These are phyloP conservation scores for Sugiyamaella xylanicola DNA, from an alignment of 1,139 yeast genomes.

Conservation along the genomic window DNA sequence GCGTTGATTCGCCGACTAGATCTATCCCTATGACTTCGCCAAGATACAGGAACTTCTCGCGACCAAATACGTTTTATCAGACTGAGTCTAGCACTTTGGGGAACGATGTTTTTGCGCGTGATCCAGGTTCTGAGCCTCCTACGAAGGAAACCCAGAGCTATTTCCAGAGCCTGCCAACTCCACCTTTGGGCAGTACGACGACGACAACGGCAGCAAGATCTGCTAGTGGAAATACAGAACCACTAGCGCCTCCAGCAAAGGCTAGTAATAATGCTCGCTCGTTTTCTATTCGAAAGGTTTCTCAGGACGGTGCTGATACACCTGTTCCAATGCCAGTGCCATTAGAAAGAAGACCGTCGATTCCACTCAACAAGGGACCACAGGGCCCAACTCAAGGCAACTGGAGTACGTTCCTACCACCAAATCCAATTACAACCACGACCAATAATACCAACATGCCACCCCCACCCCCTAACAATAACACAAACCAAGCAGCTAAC, in stretches of 20 bases:
- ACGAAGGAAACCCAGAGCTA: not conserved
- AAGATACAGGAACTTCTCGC: constrained; percentile 19
- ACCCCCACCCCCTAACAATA: not conserved
- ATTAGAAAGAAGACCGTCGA: not conserved
- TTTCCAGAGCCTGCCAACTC: constrained; percentile 12
- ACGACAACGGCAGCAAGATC: not conserved
- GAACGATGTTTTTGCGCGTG: not conserved
- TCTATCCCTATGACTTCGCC: constrained; percentile 14
- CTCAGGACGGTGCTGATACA: not conserved
- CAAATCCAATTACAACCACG: not conserved
- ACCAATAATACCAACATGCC: not conserved
- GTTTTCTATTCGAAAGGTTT: constrained; percentile 21
- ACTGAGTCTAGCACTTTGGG: constrained; percentile 11
- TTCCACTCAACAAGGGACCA: not conserved
- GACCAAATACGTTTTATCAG: constrained; percentile 22
- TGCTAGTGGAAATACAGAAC: not conserved
- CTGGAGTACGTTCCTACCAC: constrained; percentile 14
- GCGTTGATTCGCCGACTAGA: constrained; percentile 7
- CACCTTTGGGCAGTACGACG: constrained; percentile 6
- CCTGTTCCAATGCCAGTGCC: not conserved
- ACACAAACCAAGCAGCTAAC: not conserved
- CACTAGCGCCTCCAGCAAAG: not conserved
- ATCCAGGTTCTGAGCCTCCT: too few species aligned
- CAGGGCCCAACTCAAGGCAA: constrained; percentile 4
- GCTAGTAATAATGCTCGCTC: constrained; percentile 10